These are phyloP conservation scores for Eimeria acervulina DNA, from an alignment of 169 alveolate genomes.

Conservation along the genomic window DNA sequence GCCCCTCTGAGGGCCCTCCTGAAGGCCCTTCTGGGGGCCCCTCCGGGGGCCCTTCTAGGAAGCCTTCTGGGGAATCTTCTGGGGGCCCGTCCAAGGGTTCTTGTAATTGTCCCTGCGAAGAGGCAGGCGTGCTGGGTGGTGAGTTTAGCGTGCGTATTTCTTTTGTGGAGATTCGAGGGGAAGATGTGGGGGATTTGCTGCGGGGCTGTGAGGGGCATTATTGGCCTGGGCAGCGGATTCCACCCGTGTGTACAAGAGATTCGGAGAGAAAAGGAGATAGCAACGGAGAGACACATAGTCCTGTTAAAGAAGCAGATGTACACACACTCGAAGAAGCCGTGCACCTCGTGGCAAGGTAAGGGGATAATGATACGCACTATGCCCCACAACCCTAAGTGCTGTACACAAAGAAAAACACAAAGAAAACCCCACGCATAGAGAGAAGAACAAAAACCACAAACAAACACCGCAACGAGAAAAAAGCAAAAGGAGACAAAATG, in stretches of 20 bases:
- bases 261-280: neutral
- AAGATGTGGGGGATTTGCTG: conserved; percentile 66
- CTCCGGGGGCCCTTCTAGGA: neutral
- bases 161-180: conserved; percentile 50
- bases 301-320: neutral
- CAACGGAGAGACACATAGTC: neutral
- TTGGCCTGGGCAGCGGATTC: conserved; percentile 60
- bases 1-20: neutral
- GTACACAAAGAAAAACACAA: neutral
- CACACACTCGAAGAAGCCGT: conserved; percentile 45
- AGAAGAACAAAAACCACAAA: neutral
- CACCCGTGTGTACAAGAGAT: conserved; percentile 17
- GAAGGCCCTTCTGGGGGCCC: neutral
- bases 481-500: neutral
- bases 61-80: neutral
- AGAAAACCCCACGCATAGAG: neutral
- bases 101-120: neutral
- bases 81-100: neutral
- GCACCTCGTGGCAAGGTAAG: conserved; percentile 40
- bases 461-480: neutral
- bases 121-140: neutral
- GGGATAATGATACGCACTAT: neutral
- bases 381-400: neutral
- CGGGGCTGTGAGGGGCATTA: conserved; percentile 16
- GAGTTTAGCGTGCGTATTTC: conserved; percentile 71